Percentiles rank a stretch among this genome's conserved stretches.
Conservation (phyloP, 2,329 filamentous ascomycete species). For the Aspergillus novofumigatus region DNA sequence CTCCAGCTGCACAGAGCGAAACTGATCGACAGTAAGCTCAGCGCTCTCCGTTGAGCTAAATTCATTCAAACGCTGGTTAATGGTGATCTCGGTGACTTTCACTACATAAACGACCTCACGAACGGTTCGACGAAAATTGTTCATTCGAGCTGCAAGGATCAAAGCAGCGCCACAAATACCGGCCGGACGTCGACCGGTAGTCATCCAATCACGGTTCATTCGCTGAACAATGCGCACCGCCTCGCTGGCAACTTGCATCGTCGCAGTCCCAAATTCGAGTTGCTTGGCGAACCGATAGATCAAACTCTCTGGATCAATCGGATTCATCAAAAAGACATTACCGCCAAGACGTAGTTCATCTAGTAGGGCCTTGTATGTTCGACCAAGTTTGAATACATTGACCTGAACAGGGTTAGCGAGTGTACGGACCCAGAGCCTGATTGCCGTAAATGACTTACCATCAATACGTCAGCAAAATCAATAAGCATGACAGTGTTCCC, state of each 20-base stretch:
- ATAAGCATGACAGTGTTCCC: constrained; percentile 89
- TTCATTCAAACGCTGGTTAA: constrained; percentile 85
- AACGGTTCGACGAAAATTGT: constrained; percentile 91
- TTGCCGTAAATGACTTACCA: constrained; percentile 31
- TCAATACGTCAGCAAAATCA: constrained; percentile 82
- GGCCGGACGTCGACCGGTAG: constrained; percentile 85
- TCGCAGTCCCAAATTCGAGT: constrained; percentile 81
- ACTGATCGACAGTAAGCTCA: constrained; percentile 81
- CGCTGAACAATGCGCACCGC: constrained; percentile 82
- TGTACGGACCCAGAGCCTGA: constrained; percentile 11
- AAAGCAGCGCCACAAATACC: constrained; percentile 92
- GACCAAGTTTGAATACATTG: constrained; percentile 89
- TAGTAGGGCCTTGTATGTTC: constrained; percentile 80
- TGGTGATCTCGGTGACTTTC: constrained; percentile 90
- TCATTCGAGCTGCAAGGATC: constrained; percentile 93
- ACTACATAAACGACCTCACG: constrained; percentile 97
- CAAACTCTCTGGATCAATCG: constrained; percentile 81
- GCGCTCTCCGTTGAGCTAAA: constrained; percentile 85
- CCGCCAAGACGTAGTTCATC: constrained; percentile 50
- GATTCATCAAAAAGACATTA: constrained; percentile 66
- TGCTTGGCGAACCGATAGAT: constrained; percentile 88
- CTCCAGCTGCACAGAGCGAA: constrained; percentile 55
- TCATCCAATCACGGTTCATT: constrained; percentile 98
- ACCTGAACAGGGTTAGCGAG: constrained; percentile 44
- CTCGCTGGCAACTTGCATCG: constrained; percentile 79